These are phyloP conservation scores for Axilococcus clingmanii DNA, from an alignment of 139 green algal species.

Conservation along the genomic window DNA sequence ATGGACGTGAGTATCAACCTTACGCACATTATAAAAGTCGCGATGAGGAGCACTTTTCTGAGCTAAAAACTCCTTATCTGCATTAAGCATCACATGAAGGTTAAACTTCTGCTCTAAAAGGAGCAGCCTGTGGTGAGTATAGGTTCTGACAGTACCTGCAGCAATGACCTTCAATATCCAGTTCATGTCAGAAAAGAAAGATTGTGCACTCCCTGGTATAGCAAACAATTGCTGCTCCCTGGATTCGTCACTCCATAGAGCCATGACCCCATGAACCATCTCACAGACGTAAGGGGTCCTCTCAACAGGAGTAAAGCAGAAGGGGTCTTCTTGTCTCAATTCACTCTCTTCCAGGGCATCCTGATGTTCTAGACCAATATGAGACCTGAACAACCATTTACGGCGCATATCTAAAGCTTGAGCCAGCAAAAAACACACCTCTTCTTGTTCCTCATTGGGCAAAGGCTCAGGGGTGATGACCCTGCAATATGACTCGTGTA, in stretches of 20 bases:
- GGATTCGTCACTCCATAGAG: slow-evolving; percentile 39
- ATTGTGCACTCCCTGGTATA: slow-evolving; percentile 56
- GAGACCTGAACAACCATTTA: slow-evolving; percentile 79
- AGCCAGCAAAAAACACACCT: slow-evolving; percentile 72
- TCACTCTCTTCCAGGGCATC: slow-evolving; percentile 49
- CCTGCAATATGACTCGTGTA: slow-evolving; percentile 52
- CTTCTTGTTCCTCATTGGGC: slow-evolving; percentile 60
- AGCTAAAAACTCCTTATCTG: slow-evolving; percentile 93
- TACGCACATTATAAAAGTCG: slow-evolving; percentile 99
- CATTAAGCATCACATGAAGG: slow-evolving; percentile 97
- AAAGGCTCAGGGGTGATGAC: slow-evolving; percentile 54
- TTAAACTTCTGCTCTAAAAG: slow-evolving; percentile 98
- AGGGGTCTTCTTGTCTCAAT: slow-evolving; percentile 44
- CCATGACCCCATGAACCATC: slow-evolving; percentile 88
- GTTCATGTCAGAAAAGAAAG: slow-evolving; percentile 95
- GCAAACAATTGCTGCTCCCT: slow-evolving; percentile 13
- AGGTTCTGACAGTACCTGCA: slow-evolving; percentile 78
- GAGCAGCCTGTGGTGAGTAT: slow-evolving; percentile 87
- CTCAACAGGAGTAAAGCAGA: slow-evolving; percentile 44
- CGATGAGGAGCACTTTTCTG: slow-evolving; percentile 94
- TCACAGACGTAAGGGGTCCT: slow-evolving; percentile 27
- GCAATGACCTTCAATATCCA: slow-evolving; percentile 46
- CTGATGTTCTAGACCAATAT: slow-evolving; percentile 15
- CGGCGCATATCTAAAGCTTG: slow-evolving; percentile 70
- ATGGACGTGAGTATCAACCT: slow-evolving; percentile 86